phyloP scores from a whole-genome alignment of 192 early-diverging fungal genomes.

The Podila verticillata region DNA sequence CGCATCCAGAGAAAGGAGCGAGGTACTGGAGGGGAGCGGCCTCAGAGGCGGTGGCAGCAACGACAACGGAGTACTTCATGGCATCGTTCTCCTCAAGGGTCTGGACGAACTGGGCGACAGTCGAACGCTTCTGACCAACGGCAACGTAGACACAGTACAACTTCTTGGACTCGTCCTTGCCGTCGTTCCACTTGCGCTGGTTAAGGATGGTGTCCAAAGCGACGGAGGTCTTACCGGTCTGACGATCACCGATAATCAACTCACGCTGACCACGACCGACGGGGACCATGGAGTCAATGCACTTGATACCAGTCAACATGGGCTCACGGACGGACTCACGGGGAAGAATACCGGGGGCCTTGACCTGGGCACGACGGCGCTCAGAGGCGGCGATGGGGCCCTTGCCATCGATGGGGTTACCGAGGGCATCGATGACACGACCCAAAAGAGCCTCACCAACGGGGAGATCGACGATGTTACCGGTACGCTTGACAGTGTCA shows the following conservation, averaged over 20 bases:
- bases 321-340: conserved; percentile 99
- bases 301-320: conserved; percentile 99
- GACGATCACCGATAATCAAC: conserved; percentile 99
- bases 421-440: conserved; percentile 98
- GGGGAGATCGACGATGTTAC: conserved; percentile 98
- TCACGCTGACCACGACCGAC: conserved; percentile 99
- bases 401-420: conserved; percentile 99
- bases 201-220: conserved; percentile 99
- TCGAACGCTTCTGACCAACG: conserved; percentile 99
- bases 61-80: conserved; percentile 98
- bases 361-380: conserved; percentile 96
- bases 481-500: conserved; percentile 99
- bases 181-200: conserved; percentile 99
- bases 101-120: conserved; percentile 98
- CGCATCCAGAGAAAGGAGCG: conserved; percentile 98
- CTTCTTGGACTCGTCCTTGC: conserved; percentile 96
- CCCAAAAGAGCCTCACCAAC: conserved; percentile 95
- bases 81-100: conserved; percentile 97
- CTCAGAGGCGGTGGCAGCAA: conserved; percentile 99
- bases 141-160: conserved; percentile 99
- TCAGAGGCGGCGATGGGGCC: conserved; percentile 89
- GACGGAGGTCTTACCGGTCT: conserved; percentile 99
- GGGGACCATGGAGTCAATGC: conserved; percentile 99
- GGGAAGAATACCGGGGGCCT: conserved; percentile 99
- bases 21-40: conserved; percentile 99